Evolutionary conservation across 345 rosid genomes (phyloP).

Genomic region (Rhodomyrtus tomentosa): DNA sequence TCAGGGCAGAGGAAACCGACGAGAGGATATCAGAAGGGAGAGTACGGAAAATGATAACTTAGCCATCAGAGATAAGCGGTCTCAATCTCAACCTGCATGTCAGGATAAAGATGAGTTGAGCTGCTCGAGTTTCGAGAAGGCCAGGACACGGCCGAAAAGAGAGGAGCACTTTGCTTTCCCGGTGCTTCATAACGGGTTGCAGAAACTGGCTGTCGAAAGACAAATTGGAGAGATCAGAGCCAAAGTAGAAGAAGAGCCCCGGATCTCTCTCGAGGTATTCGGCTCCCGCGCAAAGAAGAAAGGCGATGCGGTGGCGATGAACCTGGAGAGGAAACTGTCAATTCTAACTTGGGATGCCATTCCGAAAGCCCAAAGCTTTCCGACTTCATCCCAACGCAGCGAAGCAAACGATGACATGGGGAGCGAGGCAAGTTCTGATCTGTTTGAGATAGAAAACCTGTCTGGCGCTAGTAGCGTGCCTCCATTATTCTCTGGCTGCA

Average conservation of each 20-base stretch:
- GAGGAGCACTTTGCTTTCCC: conserved; percentile 18
- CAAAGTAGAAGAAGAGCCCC: conserved; percentile 11
- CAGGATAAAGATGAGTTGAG: conserved; percentile 10
- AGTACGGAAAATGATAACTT: conserved; percentile 1
- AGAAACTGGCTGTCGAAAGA: background rate
- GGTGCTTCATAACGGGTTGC: conserved; percentile 10
- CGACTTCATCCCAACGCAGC: conserved; percentile 1
- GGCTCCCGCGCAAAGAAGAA: background rate
- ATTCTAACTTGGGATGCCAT: conserved; percentile 71
- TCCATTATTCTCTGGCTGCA: conserved; percentile 14
- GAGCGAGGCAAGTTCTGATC: conserved; percentile 62
- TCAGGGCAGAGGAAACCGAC: background rate
- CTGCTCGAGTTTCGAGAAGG: conserved; percentile 8
- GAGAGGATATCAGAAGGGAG: conserved; percentile 7
- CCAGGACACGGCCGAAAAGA: conserved; percentile 15
- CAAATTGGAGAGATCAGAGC: background rate
- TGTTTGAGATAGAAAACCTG: conserved; percentile 55
- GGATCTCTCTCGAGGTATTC: conserved; percentile 34
- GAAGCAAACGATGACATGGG: conserved; percentile 26
- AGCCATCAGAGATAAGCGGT: conserved; percentile 7
- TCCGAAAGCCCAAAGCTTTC: conserved; percentile 23
- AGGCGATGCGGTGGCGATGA: conserved; percentile 16
- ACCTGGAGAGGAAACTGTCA: conserved; percentile 46
- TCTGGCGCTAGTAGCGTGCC: conserved; percentile 14
- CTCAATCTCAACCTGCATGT: conserved; percentile 1